Evolutionary conservation across 2,329 filamentous ascomycete species (phyloP), one percentile per base, ranked within the genome.

Genomic region (Aspergillus sp.): DNA sequence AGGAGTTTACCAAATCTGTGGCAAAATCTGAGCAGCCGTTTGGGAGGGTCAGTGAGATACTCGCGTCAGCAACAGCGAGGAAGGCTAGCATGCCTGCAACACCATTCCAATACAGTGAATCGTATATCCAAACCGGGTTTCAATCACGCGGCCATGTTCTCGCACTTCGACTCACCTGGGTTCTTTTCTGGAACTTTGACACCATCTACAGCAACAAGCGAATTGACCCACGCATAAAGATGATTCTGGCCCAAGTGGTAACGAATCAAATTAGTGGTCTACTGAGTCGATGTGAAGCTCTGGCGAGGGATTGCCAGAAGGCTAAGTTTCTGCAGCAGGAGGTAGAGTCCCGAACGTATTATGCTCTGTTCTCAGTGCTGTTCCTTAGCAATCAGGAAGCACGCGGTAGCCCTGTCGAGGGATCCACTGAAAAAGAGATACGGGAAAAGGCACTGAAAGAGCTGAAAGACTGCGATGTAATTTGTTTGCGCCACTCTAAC

Each of bases 341-440:
- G n/a, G 41, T 62, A 8, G 48, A 62, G 23, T 44, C 49, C 8
- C 53, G 38, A 21, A 36, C 60, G 5, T 55, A 60, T 25, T 27
- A 53, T 56, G 54, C 44, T 7, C 10, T 60, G 13, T 60, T 60
- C 25, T 58, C 57, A 15, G 53, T 38, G 32, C 54, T 58, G 2
- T 60, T 8, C 3, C 50, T 62, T 3, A 56, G 47, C 49, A 57
- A 41, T 27, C 6, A 8, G 10, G 23, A 30, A n/a, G 30, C 38
- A n/a, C 50, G 13, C 8, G 51, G 52, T 15, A 48, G 30, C 8
- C 19, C 39, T 13, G 47, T 42, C 25, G 19, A 47, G 2, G 13
- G 15, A 11, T 0, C 48, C 1, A 47, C 36, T 27, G 27, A 25
- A 17, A 4, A 8, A 10, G 5, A 21, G 25, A 13, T 27, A 5